Base-by-base conservation (phyloP, 495 filamentous ascomycete species). In the Xylaria grammica region DNA sequence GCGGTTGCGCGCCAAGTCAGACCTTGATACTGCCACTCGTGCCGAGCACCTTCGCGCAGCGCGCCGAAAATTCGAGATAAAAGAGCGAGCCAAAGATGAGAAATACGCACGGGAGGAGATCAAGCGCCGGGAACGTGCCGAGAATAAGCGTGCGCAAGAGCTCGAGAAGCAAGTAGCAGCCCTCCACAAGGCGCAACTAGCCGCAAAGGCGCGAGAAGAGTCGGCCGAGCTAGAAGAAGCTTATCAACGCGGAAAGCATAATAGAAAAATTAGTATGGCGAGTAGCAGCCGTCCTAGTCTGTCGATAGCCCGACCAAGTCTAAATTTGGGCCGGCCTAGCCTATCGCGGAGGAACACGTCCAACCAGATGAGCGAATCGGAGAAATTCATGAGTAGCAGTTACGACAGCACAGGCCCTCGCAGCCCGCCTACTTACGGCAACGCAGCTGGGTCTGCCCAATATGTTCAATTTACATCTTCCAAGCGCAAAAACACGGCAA, bases 71-170 rank as follows among this genome's bases (percentile, higher is more conserved):
- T 86, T 85, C 60, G 77, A 81, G 67, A 77, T 81, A 73, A 82
- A 78, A 58, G 82, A 86, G 69, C 73, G 75, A 6, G 81, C 75
- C 60, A 85, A 86, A 75, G 79, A 84, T 48, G 84, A 86, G 65
- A 84, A 83, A 67, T 81, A 81, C 53, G 84, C 79, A 42, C 82
- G 80, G n/a, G 82, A 84, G 60, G 77, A 84, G 76, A 80, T 85
- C 67, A 75, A 74, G 67, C 81, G 79, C 60, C 78, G 80, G 10
- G 80, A 83, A 66, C 77, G 79, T 30, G 75, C 75, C 27, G 77
- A 82, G 54, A 79, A 72, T 66, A 80, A 81, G 74, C 75, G 78
- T 44, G 80, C 80, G 20, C 71, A 62, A 26, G 75, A 79, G 46
- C 69, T 77, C 45, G 79, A 82, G 65, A 78, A 71, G 64, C 74